Evolutionary conservation across 495 filamentous ascomycete genomes (phyloP).

Genomic region (Friedmanniomyces simplex): DNA sequence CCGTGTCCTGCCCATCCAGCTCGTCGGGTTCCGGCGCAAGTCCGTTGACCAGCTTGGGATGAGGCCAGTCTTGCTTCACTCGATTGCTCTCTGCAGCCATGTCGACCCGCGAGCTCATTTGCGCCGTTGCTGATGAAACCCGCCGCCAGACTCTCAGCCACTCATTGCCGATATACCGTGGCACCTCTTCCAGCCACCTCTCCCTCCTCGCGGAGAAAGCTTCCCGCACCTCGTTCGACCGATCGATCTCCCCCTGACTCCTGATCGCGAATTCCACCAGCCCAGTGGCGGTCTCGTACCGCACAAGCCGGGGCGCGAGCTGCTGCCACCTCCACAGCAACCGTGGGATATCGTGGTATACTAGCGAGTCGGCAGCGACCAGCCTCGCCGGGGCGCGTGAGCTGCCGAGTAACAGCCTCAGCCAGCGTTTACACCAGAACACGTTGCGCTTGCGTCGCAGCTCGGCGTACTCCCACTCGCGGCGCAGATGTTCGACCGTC

Average conservation of each 20-base stretch:
- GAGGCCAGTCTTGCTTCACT: too few species aligned
- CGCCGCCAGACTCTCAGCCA: not conserved
- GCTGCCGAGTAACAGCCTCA: constrained; percentile 17
- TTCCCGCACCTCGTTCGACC: not conserved
- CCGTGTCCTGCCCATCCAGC: too few species aligned
- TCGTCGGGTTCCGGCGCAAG: too few species aligned
- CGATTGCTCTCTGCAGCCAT: too few species aligned
- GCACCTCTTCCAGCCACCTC: not conserved
- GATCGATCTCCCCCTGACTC: constrained; percentile 8
- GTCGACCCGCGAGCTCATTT: too few species aligned
- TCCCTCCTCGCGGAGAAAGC: not conserved
- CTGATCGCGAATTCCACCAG: constrained; percentile 14
- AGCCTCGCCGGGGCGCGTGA: not conserved
- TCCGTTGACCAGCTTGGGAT: too few species aligned
- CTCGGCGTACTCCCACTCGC: constrained; percentile 2
- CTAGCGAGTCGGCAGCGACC: not conserved
- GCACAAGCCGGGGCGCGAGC: not conserved
- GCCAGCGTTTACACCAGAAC: constrained; percentile 14
- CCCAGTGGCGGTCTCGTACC: constrained; percentile 8
- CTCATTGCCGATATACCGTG: not conserved
- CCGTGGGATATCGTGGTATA: constrained; percentile 2
- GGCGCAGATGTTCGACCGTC: not conserved
- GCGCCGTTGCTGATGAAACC: too few species aligned
- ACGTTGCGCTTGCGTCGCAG: constrained; percentile 6
- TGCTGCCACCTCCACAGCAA: constrained; percentile 6